Conservation (phyloP, 306 rosid species). For the Albizia julibrissin region DNA sequence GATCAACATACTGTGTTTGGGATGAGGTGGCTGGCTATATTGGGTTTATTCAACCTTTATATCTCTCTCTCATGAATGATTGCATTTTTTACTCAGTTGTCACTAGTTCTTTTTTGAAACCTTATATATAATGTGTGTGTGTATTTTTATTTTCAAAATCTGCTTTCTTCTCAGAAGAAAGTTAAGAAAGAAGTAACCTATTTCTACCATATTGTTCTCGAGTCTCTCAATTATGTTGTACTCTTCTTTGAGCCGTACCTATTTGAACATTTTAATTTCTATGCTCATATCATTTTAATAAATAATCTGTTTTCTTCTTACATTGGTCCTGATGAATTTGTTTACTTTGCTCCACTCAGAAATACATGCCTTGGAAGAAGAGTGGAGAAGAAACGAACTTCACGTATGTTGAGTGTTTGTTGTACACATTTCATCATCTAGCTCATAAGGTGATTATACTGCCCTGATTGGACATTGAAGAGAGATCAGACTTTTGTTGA, state of each 20-base stretch:
- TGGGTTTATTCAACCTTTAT: background rate
- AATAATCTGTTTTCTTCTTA: background rate
- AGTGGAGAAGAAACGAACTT: constrained; percentile 94
- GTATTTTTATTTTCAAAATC: background rate
- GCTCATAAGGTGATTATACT: constrained; percentile 79
- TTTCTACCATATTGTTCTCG: background rate
- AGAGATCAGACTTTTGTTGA: constrained; percentile 16
- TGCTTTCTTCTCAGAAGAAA: background rate
- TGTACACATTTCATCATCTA: constrained; percentile 95
- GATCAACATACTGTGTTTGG: background rate
- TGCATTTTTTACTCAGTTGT: background rate
- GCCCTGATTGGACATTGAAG: constrained; percentile 5
- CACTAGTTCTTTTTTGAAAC: background rate
- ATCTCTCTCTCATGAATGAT: background rate
- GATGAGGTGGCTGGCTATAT: background rate
- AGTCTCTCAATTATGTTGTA: background rate
- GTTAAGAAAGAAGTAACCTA: background rate
- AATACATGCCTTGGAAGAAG: constrained; percentile 91
- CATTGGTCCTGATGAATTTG: constrained; percentile 7
- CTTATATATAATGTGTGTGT: background rate
- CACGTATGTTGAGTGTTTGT: constrained; percentile 91
- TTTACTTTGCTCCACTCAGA: constrained; percentile 52
- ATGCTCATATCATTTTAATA: background rate
- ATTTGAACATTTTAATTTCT: background rate
- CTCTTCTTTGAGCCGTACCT: background rate